Percentiles rank a stretch among this genome's conserved stretches.
phyloP scores from a whole-genome alignment of 2,329 filamentous ascomycete species.

The Clathrospora elynae region DNA sequence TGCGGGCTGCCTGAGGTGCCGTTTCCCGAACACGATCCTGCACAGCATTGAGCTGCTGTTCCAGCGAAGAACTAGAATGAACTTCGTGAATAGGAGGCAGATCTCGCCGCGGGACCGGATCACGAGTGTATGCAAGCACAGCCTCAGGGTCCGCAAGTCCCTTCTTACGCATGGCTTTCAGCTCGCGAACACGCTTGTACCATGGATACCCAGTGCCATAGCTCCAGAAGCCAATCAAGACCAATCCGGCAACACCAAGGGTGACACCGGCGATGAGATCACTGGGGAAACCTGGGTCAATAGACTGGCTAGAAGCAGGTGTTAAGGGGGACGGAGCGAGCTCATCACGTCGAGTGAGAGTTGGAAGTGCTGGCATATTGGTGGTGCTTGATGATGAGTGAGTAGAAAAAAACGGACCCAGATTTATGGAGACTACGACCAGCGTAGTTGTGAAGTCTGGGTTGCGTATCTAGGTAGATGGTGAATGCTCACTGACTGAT shows the following conservation, averaged over 20 bases:
- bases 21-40: no score
- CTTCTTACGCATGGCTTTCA: not conserved
- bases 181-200: not conserved
- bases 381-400: not conserved
- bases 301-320: no score
- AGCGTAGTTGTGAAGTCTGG: no score
- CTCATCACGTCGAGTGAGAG: no score
- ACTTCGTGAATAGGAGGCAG: not conserved
- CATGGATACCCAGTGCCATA: not conserved
- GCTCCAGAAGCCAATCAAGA: not conserved
- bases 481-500: no score
- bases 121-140: not conserved
- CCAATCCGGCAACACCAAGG: not conserved
- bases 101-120: not conserved
- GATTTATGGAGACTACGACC: no score
- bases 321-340: no score
- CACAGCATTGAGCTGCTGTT: no score
- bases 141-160: not conserved
- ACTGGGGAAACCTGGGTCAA: not conserved
- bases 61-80: not conserved
- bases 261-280: not conserved
- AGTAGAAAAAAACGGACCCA: no score
- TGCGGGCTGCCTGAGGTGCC: no score
- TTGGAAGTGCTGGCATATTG: not conserved
- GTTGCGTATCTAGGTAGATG: no score